Conservation (phyloP, 176 grass and related monocot species). For the Aegilops sharonensis region DNA sequence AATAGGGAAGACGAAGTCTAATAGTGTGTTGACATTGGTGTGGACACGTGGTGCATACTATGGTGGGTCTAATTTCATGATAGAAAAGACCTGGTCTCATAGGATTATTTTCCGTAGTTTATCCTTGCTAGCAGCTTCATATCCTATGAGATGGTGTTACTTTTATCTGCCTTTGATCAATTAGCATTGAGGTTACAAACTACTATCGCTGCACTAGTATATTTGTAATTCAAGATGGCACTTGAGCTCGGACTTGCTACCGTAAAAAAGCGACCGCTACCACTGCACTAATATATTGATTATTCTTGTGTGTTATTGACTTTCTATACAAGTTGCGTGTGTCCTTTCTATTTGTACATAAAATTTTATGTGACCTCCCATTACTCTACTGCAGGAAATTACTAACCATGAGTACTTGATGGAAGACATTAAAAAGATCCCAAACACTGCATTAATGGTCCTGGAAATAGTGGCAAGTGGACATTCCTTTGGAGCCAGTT, state of each 20-base stretch:
- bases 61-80: too few species aligned
- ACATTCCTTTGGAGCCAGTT: conserved; percentile 5
- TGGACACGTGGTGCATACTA: too few species aligned
- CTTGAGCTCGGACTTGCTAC: background rate
- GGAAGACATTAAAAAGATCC: background rate
- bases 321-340: background rate
- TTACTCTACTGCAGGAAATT: background rate
- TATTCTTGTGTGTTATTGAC: background rate
- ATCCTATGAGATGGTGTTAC: background rate
- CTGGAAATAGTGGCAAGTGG: background rate
- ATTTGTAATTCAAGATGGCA: background rate
- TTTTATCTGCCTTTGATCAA: background rate
- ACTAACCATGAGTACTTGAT: background rate
- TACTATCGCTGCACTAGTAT: background rate
- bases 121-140: background rate
- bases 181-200: background rate
- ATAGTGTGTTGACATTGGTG: too few species aligned
- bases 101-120: background rate
- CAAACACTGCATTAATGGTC: background rate
- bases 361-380: background rate
- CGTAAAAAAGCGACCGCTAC: background rate
- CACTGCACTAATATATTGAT: too few species aligned
- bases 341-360: background rate
- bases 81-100: too few species aligned
- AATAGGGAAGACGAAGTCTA: too few species aligned